Evolutionary conservation across 2,329 filamentous ascomycete species (phyloP), one percentile per base, ranked within the genome.

Genomic region (Cercospora sojina): DNA sequence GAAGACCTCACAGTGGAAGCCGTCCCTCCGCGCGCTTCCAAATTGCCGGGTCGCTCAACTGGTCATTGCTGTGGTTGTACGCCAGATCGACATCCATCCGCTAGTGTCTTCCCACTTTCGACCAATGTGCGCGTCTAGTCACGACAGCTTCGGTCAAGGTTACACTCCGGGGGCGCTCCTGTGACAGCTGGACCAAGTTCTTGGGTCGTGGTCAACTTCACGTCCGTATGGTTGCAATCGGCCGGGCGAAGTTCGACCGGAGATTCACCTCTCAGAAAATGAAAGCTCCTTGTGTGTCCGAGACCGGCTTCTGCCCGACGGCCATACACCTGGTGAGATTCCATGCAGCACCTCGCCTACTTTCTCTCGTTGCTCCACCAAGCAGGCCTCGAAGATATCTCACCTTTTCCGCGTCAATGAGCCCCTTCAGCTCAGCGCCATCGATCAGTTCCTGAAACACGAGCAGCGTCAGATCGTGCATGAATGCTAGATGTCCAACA

Each of bases 401-500:
- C 8, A 64, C 63, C 47, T 70, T 70, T 23, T 70, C 68, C 2
- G 38, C 64, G 49, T 67, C 66, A 32, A 70, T 65, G 20, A 61
- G 32, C 1, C 68, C 64, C 27, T 69, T 71, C 5, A 63, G 5
- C 38, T 71, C 69, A 16, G 68, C 69, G 16, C 68, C 68, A 56
- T 71, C 69, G 43, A 71, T 71, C 47, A 71, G 43, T 47, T 71
- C 69, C 49, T 71, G 68, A 25, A 71, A 71, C 3, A 71, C 69
- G 23, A 71, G 49, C 38, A 71, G 53, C 2, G 66, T 65, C 18
- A 71, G 32, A 55, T 71, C 69, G 41, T 71, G 69, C 69, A 71
- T 71, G 29, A 67, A 70, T 1, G 69, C 59, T 16, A 71, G 12
- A 35, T 71, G 69, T 12, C 66, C 66, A 27, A 66, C 51, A 23